Evolutionary conservation across 352 stramenopile species (phyloP), one percentile per base, ranked within the genome.

Genomic region (Hyaloperonospora arabidopsidis): DNA sequence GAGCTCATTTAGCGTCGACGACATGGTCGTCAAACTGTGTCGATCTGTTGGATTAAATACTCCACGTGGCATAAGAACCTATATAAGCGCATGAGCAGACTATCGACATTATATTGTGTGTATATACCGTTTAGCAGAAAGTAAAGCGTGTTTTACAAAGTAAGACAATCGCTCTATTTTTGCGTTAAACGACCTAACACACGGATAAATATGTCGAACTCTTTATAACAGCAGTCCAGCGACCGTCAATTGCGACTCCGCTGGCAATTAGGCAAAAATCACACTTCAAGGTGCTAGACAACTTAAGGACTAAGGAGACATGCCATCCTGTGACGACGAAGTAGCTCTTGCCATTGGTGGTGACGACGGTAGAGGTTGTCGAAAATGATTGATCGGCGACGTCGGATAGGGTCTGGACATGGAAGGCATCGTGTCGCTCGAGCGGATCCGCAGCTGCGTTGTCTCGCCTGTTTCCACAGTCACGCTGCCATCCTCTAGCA

Each of bases 351-450:
- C 72, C 21, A 64, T 70, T 22, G 68, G 66, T 2, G 62, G 44
- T 6, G 68, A 59, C 4, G 62, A 64, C n/a, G 75, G 71, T 19
- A 72, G 75, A 11, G 70, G 60, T 17, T 80, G 69, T 29, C 75
- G 69, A 34, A 85, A 86, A 49, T 88, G 78, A 57, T 85, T 81
- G 49, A 84, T 57, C 0, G 78, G 78, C 10, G 75, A 88, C 38
- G 75, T 77, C 47, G 70, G 66, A 45, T 85, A 85, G 13, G 75
- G 78, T 57, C 61, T 66, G 6, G 76, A 69, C 21, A 75, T 68
- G 11, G 59, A 59, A 18, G 69, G 71, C 18, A 84, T 57, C 11
- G 61, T 67, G 35, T 80, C 68, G 51, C 70, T 72, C 21, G 62
- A 59, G 39, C 78, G 65, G 17, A 86, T 67, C 10, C 79, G 79